Base-by-base conservation (phyloP, 2,329 filamentous ascomycete genomes). In the Botryotinia convoluta region DNA sequence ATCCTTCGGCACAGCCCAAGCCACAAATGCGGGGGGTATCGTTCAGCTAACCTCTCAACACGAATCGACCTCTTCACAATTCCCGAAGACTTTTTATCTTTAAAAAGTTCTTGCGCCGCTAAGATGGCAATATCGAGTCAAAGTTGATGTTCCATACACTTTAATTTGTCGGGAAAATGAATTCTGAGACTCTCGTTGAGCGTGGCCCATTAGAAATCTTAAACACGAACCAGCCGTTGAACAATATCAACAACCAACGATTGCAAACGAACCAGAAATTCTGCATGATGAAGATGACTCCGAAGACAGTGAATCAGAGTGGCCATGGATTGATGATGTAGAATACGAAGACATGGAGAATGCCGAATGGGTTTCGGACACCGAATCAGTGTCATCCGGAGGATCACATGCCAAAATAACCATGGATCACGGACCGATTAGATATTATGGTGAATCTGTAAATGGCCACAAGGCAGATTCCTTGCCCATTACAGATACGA, bases 41-140 rank as follows among this genome's bases (percentile, higher is more conserved):
- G 22, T 14, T 3, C 26, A 51, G 22, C 48, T 14, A 14, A 51
- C 10, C 10, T n/a, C 48, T n/a, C 22, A 14, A 51, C 26, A 51
- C 0, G 1, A 51, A 1, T 14, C 4, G 0, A 12, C 22, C 22
- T 51, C 22, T 51, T 12, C 45, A 12, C 1, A 26, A 26, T 12
- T 5, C 8, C 8, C 45, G 3, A 5, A 4, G 22, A 12, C 1
- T n/a, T 14, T 26, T 51, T 1, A n/a, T 51, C 48, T n/a, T 5
- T 42, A 18, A 51, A 51, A 4, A 51, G 22, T 14, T n/a, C 22
- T 51, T 6, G 22, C 10, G 10, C 10, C 2, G 1, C 10, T 3
- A 51, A 1, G 0, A 1, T 51, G 26, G 9, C 10, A 14, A 51
- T n/a, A 1, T n/a, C 48, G 4, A 6, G 10, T 14, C 22, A 14